These are phyloP conservation scores for Epichloe bromicola DNA, from an alignment of 2,329 filamentous ascomycete genomes.

Conservation along the genomic window DNA sequence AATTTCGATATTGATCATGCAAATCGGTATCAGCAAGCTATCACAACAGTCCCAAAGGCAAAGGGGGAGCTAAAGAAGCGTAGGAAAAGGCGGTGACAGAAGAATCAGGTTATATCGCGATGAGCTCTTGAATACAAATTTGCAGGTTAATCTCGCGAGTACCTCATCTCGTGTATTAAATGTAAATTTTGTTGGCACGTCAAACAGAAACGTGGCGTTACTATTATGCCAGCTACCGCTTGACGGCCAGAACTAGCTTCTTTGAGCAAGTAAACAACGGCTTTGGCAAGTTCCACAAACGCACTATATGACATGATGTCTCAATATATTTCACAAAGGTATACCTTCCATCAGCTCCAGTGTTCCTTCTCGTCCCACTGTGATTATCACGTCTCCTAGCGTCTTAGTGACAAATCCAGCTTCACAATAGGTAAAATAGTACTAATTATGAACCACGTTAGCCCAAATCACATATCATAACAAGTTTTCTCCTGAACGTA, in stretches of 20 bases:
- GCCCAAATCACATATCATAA: conserved; percentile 1
- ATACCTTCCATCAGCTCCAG: conserved; percentile 58
- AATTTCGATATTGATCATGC: conserved; percentile 74
- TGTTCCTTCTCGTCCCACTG: conserved; percentile 50
- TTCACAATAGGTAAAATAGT: conserved; percentile 66
- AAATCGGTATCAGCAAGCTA: conserved; percentile 42
- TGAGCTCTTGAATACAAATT: not conserved
- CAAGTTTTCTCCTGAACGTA: conserved; percentile 17
- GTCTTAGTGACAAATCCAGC: conserved; percentile 61
- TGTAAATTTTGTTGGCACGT: not conserved
- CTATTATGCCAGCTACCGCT: not conserved
- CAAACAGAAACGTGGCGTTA: not conserved
- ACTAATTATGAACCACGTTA: conserved; percentile 25
- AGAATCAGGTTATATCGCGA: not conserved
- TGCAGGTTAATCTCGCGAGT: not conserved
- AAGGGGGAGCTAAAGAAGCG: conserved; percentile 25
- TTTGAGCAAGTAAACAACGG: not conserved
- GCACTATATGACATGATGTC: not conserved
- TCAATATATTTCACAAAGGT: conserved; percentile 33
- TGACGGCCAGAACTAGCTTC: not conserved
- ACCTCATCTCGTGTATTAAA: not conserved
- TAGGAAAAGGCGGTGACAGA: not conserved
- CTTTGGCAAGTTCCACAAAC: not conserved
- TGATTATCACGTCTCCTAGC: conserved; percentile 60
- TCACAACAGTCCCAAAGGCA: not conserved